phyloP scores from a whole-genome alignment of 1,284 basidiomycete species.

The Cutaneotrichosporon cavernicola region DNA sequence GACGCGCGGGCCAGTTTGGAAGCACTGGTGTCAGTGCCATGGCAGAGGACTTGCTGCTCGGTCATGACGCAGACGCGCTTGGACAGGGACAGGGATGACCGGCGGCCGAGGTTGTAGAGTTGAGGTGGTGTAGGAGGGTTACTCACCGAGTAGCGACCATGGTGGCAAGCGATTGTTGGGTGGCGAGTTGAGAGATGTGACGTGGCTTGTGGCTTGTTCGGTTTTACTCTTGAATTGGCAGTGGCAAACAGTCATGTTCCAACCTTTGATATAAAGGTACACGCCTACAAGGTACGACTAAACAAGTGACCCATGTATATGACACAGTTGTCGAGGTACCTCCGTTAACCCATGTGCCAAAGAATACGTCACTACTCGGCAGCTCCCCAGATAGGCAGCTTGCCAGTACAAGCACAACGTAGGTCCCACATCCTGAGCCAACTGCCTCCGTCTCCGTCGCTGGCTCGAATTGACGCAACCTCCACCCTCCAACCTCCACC shows the following conservation, averaged over 20 bases:
- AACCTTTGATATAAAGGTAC: too few species aligned
- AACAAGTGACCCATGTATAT: too few species aligned
- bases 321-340: too few species aligned
- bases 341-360: too few species aligned
- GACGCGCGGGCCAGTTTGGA: not conserved
- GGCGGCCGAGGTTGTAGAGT: not conserved
- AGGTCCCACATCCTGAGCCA: not conserved
- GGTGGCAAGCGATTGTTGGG: not conserved
- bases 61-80: not conserved
- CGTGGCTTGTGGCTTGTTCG: too few species aligned
- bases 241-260: too few species aligned
- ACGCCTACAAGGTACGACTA: too few species aligned
- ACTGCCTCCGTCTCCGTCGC: not conserved
- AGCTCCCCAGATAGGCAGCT: not conserved
- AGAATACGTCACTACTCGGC: too few species aligned
- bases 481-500: not conserved
- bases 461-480: not conserved
- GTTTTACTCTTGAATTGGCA: too few species aligned
- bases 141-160: slow-evolving; percentile 8
- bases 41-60: not conserved
- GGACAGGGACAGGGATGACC: not conserved
- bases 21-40: not conserved
- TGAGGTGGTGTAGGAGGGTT: not conserved
- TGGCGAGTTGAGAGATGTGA: too few species aligned
- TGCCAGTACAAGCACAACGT: too few species aligned